Conservation (phyloP, 106 monocot species). For the Phalaenopsis equestris region DNA sequence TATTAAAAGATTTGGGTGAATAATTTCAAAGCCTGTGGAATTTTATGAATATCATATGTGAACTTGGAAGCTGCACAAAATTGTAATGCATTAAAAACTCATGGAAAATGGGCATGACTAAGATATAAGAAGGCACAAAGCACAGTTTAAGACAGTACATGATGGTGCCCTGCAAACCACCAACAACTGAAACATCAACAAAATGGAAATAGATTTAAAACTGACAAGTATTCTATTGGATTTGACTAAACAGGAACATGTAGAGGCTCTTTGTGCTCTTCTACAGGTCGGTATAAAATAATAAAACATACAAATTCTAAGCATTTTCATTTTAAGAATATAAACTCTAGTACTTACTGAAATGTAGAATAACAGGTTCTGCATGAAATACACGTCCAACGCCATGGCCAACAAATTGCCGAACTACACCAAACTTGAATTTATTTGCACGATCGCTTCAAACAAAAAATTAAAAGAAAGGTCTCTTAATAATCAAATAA, state of each 20-base stretch:
- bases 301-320: neutral
- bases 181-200: no score
- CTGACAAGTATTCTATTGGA: no score
- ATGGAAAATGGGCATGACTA: no score
- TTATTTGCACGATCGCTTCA: conserved; percentile 61
- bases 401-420: conserved; percentile 66
- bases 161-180: no score
- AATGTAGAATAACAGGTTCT: conserved; percentile 69
- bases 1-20: no score
- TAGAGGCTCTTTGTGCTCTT: neutral
- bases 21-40: no score
- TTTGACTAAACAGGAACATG: neutral
- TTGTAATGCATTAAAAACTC: no score
- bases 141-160: no score
- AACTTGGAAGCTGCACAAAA: no score
- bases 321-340: neutral
- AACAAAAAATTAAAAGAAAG: neutral
- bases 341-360: conserved; percentile 30
- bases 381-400: conserved; percentile 64
- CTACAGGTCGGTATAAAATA: neutral
- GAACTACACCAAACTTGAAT: conserved; percentile 52
- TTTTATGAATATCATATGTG: no score
- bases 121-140: no score
- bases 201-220: no score
- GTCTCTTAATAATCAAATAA: neutral